A percentile compares a stretch with the other conserved stretches of the same genome.
Conservation (phyloP, 1,284 basidiomycete genomes). For the Marasmius oreades region DNA sequence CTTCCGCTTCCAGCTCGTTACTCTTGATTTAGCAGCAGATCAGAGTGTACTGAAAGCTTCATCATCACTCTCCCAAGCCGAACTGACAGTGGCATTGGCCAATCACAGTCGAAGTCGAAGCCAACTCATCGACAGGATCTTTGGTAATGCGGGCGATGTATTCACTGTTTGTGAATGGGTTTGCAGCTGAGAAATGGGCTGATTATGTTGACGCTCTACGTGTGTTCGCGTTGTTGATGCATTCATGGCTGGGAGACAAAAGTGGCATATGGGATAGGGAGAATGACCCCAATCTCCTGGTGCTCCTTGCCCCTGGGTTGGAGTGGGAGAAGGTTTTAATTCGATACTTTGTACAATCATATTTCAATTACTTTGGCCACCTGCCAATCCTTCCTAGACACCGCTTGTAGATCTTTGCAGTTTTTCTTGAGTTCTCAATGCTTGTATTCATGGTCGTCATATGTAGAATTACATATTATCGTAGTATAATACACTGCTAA, state of each 20-base stretch:
- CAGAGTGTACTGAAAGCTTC: not conserved
- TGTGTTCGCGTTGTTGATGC: not conserved
- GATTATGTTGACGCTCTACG: not conserved
- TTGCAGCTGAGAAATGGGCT: not conserved
- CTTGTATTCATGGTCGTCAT: too few relatives aligned
- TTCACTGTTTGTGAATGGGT: not conserved
- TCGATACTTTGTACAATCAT: not conserved
- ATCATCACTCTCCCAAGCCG: not conserved
- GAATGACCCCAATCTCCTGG: not conserved
- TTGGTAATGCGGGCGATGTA: not conserved
- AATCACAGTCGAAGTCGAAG: not conserved
- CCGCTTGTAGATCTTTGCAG: too few relatives aligned
- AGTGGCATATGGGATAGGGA: not conserved
- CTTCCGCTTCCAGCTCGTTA: not conserved
- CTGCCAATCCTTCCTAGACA: too few relatives aligned
- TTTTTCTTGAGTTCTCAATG: too few relatives aligned
- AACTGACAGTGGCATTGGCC: not conserved
- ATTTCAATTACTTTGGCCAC: not conserved
- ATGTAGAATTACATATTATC: too few relatives aligned
- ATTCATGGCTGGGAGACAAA: conserved; percentile 1
- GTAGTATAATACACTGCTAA: too few relatives aligned
- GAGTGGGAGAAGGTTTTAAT: not conserved
- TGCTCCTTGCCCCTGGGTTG: not conserved
- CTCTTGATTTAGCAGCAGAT: not conserved
- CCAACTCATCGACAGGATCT: not conserved